These are phyloP conservation scores for Psophocarpus tetragonolobus DNA, from an alignment of 306 rosid genomes.

Conservation along the genomic window DNA sequence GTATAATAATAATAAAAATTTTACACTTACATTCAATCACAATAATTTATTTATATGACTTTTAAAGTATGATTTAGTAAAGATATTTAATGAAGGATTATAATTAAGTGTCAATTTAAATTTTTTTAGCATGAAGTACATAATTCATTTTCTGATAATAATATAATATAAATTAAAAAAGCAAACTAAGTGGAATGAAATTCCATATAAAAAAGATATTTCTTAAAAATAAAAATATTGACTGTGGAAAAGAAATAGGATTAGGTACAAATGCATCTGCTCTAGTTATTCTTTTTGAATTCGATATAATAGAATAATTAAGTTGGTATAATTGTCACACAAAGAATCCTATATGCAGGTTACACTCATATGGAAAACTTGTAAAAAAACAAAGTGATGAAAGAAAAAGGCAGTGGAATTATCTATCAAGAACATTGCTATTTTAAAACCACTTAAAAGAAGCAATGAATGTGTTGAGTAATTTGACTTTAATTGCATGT, in stretches of 20 bases:
- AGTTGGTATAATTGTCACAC: not conserved
- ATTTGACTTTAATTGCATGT: not conserved
- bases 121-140: too few species aligned
- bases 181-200: not conserved
- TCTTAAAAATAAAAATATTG: not conserved
- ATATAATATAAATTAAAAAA: not conserved
- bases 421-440: not conserved
- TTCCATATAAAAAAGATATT: not conserved
- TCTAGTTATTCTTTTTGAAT: not conserved
- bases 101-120: too few species aligned
- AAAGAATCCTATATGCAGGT: not conserved
- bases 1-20: too few species aligned
- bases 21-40: too few species aligned
- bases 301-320: not conserved
- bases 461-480: not conserved
- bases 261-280: constrained; percentile 13
- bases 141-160: too few species aligned
- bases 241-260: not conserved
- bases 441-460: not conserved
- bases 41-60: too few species aligned
- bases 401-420: not conserved
- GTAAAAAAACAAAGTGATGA: not conserved
- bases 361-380: not conserved
- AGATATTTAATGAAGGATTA: too few species aligned
- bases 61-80: too few species aligned